Conservation (phyloP, 805 yeast species). For the Zygosaccharomyces kombuchaensis region DNA sequence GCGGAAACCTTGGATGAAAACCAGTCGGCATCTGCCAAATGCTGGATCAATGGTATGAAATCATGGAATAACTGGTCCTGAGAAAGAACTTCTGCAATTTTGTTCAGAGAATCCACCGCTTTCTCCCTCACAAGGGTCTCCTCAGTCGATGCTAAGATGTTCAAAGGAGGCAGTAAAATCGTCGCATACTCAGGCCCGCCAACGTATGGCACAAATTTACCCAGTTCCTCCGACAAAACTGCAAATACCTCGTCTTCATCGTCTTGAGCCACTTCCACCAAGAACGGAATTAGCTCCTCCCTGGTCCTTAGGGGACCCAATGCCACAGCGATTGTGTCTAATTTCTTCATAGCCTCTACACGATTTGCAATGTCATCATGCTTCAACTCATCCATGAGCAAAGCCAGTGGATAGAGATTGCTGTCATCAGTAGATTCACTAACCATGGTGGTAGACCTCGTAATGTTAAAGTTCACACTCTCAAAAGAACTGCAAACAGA, state of each 20-base stretch:
- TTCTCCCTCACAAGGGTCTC: constrained; percentile 95
- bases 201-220: constrained; percentile 78
- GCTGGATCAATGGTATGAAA: constrained; percentile 71
- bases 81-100: constrained; percentile 58
- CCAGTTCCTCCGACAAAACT: constrained; percentile 85
- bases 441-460: constrained; percentile 7
- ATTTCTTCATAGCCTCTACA: constrained; percentile 88
- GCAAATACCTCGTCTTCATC: constrained; percentile 98
- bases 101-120: constrained; percentile 82
- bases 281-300: constrained; percentile 81
- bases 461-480: not conserved
- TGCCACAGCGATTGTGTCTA: constrained; percentile 92
- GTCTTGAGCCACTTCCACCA: constrained; percentile 81
- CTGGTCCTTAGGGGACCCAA: constrained; percentile 92
- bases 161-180: constrained; percentile 60
- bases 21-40: constrained; percentile 87
- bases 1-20: constrained; percentile 88
- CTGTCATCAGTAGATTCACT: constrained; percentile 27
- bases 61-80: constrained; percentile 59
- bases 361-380: constrained; percentile 94
- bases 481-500: not conserved
- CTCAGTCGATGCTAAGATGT: constrained; percentile 83
- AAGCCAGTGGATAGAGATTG: constrained; percentile 84
- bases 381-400: constrained; percentile 92
- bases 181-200: constrained; percentile 75